These are phyloP conservation scores for Cyclanthera cordifolia DNA, from an alignment of 306 rosid genomes.

Conservation along the genomic window DNA sequence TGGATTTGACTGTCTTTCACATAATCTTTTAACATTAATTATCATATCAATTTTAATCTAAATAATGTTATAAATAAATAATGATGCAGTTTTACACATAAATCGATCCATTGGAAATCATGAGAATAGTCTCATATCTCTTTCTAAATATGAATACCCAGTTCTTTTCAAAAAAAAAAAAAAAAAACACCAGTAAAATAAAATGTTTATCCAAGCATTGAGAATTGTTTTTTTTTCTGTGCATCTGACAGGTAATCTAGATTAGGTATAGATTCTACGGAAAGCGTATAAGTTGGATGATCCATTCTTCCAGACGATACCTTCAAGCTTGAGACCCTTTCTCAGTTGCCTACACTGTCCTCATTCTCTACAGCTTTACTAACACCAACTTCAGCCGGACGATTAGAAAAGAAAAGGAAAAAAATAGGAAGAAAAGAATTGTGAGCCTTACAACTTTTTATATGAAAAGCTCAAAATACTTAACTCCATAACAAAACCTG, in stretches of 20 bases:
- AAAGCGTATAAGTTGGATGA: background rate
- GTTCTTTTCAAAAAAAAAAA: too few species aligned
- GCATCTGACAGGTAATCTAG: background rate
- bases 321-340: constrained; percentile 18
- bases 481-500: too few species aligned
- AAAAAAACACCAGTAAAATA: too few species aligned
- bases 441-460: too few species aligned
- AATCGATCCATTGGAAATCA: background rate
- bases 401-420: too few species aligned
- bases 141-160: background rate
- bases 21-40: too few species aligned
- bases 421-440: too few species aligned
- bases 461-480: too few species aligned
- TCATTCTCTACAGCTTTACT: constrained; percentile 39
- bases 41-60: too few species aligned
- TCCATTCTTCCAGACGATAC: constrained; percentile 9
- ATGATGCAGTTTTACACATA: too few species aligned
- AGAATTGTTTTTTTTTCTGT: constrained; percentile 8
- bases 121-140: background rate
- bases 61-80: too few species aligned
- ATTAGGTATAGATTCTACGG: background rate
- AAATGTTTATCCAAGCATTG: background rate
- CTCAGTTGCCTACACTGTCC: constrained; percentile 13
- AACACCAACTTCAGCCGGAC: constrained; percentile 87
- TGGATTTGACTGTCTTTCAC: too few species aligned